phyloP scores from a whole-genome alignment of 257 asterid species.

The Marsdenia floribunda region DNA sequence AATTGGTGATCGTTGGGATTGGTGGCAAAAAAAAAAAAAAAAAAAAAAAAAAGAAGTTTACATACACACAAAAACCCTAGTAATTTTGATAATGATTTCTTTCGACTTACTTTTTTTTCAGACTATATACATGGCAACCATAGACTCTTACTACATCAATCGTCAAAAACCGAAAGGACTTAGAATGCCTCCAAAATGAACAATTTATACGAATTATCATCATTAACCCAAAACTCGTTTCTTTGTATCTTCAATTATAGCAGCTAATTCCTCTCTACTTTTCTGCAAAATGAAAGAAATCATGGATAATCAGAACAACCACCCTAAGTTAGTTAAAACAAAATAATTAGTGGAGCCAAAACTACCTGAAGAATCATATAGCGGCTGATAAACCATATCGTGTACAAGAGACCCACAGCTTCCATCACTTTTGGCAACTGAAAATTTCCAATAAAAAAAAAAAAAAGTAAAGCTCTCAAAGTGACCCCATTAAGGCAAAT shows the following conservation, averaged over 20 bases:
- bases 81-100: not conserved
- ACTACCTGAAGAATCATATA: slow-evolving; percentile 71
- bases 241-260: slow-evolving; percentile 59
- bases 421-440: slow-evolving; percentile 75
- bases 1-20: too few species aligned
- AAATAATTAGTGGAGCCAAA: not conserved
- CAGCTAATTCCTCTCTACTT: slow-evolving; percentile 56
- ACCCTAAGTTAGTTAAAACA: not conserved
- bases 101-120: not conserved
- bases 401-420: slow-evolving; percentile 72
- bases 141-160: not conserved
- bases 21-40: too few species aligned
- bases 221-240: slow-evolving; percentile 53
- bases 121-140: not conserved
- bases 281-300: slow-evolving; percentile 42
- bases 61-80: too few species aligned
- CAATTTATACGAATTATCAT: slow-evolving; percentile 10
- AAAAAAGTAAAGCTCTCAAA: not conserved
- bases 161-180: not conserved
- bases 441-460: not conserved
- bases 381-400: slow-evolving; percentile 70
- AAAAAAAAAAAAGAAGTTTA: too few species aligned
- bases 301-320: not conserved
- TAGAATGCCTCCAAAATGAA: not conserved
- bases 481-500: not conserved